phyloP scores from a whole-genome alignment of 768 basidiomycete species.

The Kwoniella pini region DNA sequence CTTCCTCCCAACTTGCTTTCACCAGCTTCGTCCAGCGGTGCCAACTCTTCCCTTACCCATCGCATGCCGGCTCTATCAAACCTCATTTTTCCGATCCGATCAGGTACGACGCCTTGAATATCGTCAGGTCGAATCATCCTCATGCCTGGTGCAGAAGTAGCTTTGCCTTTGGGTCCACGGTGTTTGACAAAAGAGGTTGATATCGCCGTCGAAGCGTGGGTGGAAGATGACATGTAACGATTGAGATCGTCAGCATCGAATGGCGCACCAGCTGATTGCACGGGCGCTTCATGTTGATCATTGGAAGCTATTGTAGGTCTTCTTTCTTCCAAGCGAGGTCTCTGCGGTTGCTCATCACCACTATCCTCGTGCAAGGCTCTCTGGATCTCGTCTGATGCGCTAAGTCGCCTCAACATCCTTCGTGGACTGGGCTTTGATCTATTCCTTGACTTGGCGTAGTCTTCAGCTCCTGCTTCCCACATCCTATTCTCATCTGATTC shows the following conservation, averaged over 20 bases:
- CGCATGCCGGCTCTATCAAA: conserved; percentile 80
- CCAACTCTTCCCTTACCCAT: conserved; percentile 68
- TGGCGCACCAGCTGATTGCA: conserved; percentile 37
- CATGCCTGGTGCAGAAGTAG: conserved; percentile 25
- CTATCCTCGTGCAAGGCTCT: conserved; percentile 56
- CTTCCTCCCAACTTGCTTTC: conserved; percentile 37
- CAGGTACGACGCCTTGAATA: conserved; percentile 67
- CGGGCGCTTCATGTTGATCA: conserved; percentile 7
- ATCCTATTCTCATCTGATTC: conserved; percentile 36
- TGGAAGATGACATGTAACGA: conserved; percentile 87
- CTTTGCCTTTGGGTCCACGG: conserved; percentile 40
- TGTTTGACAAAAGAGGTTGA: conserved; percentile 78
- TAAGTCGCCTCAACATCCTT: conserved; percentile 55
- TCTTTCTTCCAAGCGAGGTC: conserved; percentile 15
- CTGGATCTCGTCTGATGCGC: conserved; percentile 58
- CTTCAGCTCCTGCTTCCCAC: conserved; percentile 19
- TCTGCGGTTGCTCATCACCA: conserved; percentile 5
- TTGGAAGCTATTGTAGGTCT: conserved; percentile 13
- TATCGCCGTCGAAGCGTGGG: conserved; percentile 62
- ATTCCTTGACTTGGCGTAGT: conserved; percentile 12
- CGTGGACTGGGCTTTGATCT: conserved; percentile 57
- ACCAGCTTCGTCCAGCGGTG: conserved; percentile 27
- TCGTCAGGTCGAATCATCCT: conserved; percentile 81
- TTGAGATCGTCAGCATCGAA: conserved; percentile 68
- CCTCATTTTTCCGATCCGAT: conserved; percentile 81